These are phyloP conservation scores for Planoprotostelium fungivorum DNA, from an alignment of 78 protist genomes.

Conservation along the genomic window DNA sequence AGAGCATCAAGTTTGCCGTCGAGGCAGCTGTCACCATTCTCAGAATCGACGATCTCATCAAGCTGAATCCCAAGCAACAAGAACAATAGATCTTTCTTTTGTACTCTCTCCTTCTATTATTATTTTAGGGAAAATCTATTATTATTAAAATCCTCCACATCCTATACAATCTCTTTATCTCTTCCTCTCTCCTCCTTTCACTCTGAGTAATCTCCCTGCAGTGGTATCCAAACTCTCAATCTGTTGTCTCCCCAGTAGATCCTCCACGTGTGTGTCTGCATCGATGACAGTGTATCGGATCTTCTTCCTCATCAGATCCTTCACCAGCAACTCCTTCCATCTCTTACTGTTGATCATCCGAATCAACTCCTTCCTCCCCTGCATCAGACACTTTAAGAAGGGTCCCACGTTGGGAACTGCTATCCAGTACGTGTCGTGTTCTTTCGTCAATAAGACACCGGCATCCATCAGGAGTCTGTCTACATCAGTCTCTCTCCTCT, in stretches of 20 bases:
- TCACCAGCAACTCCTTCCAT: background rate
- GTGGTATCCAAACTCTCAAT: no score
- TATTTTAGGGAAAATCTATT: no score
- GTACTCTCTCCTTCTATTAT: no score
- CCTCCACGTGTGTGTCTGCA: background rate
- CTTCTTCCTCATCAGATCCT: background rate
- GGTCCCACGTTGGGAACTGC: background rate
- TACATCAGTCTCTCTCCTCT: background rate
- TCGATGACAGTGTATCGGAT: background rate
- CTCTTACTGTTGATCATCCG: background rate
- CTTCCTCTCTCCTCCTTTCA: no score
- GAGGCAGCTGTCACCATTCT: constrained; percentile 98
- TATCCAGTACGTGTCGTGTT: background rate
- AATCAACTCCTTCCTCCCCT: background rate
- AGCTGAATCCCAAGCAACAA: constrained; percentile 62
- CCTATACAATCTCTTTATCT: no score
- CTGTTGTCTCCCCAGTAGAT: background rate
- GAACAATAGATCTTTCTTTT: no score
- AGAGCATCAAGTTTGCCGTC: constrained; percentile 95
- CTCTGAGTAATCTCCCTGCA: no score
- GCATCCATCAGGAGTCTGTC: background rate
- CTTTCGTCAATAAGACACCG: background rate
- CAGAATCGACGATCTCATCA: constrained; percentile 94
- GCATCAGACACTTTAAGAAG: background rate
- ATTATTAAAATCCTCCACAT: no score